Base-by-base conservation (phyloP, 352 stramenopile species). In the Phytopythium boreale region DNA sequence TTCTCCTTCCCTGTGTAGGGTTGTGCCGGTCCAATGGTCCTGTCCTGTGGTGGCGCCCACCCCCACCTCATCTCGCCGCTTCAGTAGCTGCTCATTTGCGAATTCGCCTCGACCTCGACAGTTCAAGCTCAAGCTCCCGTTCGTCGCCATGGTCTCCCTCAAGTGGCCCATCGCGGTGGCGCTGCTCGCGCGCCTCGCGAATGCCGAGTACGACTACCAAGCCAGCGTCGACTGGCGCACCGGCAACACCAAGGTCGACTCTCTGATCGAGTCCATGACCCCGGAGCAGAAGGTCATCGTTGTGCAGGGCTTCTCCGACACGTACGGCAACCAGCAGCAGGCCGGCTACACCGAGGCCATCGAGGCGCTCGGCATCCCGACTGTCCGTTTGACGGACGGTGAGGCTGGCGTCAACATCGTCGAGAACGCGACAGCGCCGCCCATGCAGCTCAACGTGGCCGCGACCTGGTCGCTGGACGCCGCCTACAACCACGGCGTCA, bases 321-420 rank as follows among this genome's bases (percentile, higher is more conserved):
- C 58, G 22, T 39, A 64, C 29, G 68, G 68, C 57, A 62, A 75
- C 52, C 68, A 75, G 46, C 68, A 75, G 31, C 68, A 75, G 43
- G 68, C 68, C 19, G 68, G 68, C 57, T 75, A 71, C 61, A 71
- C 56, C 61, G 64, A 67, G 20, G 29, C 59, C 22, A 61, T 72
- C 61, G 46, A 64, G 51, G 67, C 64, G 46, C 57, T 72, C 24
- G 62, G 62, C 57, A 72, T 75, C 61, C 69, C 69, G 1, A 61
- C 52, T 4, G 60, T 69, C 22, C 69, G 69, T 20, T 64, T 75
- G 29, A 59, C 69, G 10, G 69, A 75, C 34, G 69, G 69, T 20
- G 69, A 75, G 56, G 69, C 64, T 7, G 69, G 69, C 7, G 66
- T 75, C 61, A 75, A 75, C 53, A 75, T 72, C 31, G 69, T 75